Evolutionary conservation across 2,329 filamentous ascomycete species (phyloP).

Genomic region (Fusarium redolens): DNA sequence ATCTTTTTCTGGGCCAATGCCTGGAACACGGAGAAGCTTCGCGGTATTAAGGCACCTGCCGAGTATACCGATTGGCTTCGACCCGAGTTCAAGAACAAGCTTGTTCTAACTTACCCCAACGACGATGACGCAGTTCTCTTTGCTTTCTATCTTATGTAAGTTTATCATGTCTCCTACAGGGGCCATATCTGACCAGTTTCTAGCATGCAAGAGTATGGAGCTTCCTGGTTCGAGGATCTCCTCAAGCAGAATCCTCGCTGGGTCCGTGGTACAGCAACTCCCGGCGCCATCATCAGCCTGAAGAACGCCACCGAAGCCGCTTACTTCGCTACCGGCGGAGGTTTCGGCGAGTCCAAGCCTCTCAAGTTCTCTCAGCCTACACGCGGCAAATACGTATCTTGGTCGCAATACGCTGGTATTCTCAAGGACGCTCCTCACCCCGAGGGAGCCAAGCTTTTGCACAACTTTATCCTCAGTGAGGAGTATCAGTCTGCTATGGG

Average conservation of each 20-base stretch:
- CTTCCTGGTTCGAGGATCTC: slow-evolving; percentile 59
- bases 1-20: slow-evolving; percentile 52
- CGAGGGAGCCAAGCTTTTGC: slow-evolving; percentile 26
- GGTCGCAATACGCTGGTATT: slow-evolving; percentile 62
- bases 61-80: slow-evolving; percentile 57
- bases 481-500: not conserved
- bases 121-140: slow-evolving; percentile 68
- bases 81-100: slow-evolving; percentile 64
- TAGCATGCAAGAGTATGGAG: slow-evolving; percentile 55
- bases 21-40: slow-evolving; percentile 47
- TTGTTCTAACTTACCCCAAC: slow-evolving; percentile 67
- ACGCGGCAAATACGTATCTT: slow-evolving; percentile 57
- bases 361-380: slow-evolving; percentile 48
- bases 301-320: slow-evolving; percentile 47
- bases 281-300: slow-evolving; percentile 49
- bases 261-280: slow-evolving; percentile 63
- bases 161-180: not conserved
- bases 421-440: slow-evolving; percentile 29
- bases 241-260: slow-evolving; percentile 62
- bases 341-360: not conserved
- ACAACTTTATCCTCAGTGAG: slow-evolving; percentile 20
- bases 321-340: slow-evolving; percentile 48
- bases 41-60: slow-evolving; percentile 46
- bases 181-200: not conserved
- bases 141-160: slow-evolving; percentile 61